phyloP scores from a whole-genome alignment of 2,329 filamentous ascomycete species.

The Scedosporium boydii region DNA sequence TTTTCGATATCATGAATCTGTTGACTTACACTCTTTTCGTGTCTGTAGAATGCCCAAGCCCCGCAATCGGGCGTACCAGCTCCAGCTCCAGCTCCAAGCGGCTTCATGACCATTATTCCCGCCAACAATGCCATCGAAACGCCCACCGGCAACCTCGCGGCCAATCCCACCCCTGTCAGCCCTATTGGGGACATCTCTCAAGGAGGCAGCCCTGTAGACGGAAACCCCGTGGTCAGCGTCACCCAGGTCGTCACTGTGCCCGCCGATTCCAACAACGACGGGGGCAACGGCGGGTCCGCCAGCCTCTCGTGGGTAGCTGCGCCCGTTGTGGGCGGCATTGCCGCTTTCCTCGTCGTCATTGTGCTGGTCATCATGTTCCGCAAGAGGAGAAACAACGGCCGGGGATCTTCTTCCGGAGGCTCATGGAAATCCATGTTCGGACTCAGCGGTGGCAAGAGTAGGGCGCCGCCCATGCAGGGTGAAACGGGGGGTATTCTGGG shows the following conservation, averaged over 20 bases:
- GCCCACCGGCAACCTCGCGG: not conserved
- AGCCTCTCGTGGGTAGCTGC: conserved; percentile 9
- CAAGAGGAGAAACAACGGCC: conserved; percentile 4
- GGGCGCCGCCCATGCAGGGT: not conserved
- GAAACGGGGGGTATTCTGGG: conserved; percentile 13
- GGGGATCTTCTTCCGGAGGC: not conserved
- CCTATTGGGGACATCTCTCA: not conserved
- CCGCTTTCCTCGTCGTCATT: conserved; percentile 7
- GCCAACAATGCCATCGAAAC: not conserved
- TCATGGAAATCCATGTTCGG: not conserved
- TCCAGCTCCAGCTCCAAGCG: not conserved
- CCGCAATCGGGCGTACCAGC: not conserved
- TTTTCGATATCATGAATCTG: not conserved
- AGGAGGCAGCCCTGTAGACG: not conserved
- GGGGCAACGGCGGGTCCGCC: not conserved
- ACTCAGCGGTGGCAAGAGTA: not conserved
- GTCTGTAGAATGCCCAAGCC: not conserved
- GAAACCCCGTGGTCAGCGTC: conserved; percentile 1
- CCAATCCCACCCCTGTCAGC: not conserved
- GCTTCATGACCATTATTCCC: conserved; percentile 1
- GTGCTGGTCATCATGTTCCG: conserved; percentile 9
- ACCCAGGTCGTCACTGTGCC: conserved; percentile 6
- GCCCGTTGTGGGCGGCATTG: conserved; percentile 7
- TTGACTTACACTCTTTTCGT: not conserved
- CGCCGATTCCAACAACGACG: not conserved